Conservation (phyloP, 257 asterid species). For the Penstemon barbatus region DNA sequence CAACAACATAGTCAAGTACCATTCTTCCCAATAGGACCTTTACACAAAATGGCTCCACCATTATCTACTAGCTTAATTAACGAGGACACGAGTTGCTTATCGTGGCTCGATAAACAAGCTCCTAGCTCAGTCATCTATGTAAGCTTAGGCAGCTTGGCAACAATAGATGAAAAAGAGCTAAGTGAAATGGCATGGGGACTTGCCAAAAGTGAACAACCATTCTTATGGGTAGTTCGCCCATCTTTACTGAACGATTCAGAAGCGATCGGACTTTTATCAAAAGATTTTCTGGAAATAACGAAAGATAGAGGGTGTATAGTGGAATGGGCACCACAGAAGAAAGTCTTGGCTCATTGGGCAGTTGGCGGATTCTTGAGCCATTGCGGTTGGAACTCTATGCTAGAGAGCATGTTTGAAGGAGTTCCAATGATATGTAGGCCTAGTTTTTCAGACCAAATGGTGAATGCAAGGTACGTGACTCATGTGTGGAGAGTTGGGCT, state of each 20-base stretch:
- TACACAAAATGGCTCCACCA: slow-evolving; percentile 45
- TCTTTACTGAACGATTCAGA: slow-evolving; percentile 22
- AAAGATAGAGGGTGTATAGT: slow-evolving; percentile 28
- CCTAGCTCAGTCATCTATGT: slow-evolving; percentile 40
- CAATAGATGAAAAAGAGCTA: slow-evolving; percentile 24
- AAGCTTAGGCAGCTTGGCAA: slow-evolving; percentile 43
- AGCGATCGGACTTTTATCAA: slow-evolving; percentile 24
- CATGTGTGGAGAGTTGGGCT: slow-evolving; percentile 42
- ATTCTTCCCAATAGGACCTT: slow-evolving; percentile 55
- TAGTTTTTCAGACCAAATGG: slow-evolving; percentile 31
- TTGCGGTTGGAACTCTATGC: slow-evolving; percentile 57
- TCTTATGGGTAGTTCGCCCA: slow-evolving; percentile 48
- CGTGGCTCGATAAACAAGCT: slow-evolving; percentile 43
- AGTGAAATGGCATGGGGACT: slow-evolving; percentile 41
- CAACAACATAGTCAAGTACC: slow-evolving; percentile 39
- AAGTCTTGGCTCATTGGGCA: slow-evolving; percentile 36
- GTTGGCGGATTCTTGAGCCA: slow-evolving; percentile 44
- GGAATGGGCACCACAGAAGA: slow-evolving; percentile 49
- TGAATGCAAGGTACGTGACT: slow-evolving; percentile 32
- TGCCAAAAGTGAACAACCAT: slow-evolving; percentile 36
- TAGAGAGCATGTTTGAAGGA: slow-evolving; percentile 36
- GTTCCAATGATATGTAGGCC: slow-evolving; percentile 39
- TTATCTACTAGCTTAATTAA: slow-evolving; percentile 35
- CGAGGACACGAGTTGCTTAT: slow-evolving; percentile 33
- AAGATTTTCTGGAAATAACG: not conserved